Conservation (phyloP, 202 grass and related monocot species). For the Cymbopogon flexuosus region DNA sequence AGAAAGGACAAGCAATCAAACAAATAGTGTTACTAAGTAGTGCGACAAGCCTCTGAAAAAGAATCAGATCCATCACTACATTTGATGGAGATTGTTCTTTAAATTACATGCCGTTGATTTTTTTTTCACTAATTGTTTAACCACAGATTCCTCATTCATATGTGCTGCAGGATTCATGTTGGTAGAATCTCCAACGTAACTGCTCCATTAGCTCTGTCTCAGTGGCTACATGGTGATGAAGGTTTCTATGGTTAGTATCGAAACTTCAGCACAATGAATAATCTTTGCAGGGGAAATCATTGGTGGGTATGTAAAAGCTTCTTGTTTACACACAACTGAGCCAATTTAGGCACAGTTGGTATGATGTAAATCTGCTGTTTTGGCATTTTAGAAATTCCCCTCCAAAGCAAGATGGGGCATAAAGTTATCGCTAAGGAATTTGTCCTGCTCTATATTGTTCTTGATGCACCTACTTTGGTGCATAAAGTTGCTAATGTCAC, state of each 20-base stretch:
- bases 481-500: conserved; percentile 39
- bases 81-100: conserved; percentile 30
- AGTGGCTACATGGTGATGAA: conserved; percentile 28
- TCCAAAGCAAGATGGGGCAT: conserved; percentile 19
- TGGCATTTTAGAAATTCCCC: conserved; percentile 31
- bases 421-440: conserved; percentile 42
- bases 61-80: conserved; percentile 24
- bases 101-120: conserved; percentile 4
- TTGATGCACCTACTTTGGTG: conserved; percentile 29
- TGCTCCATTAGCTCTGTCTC: conserved; percentile 10
- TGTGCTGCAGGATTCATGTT: conserved; percentile 23
- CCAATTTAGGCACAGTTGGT: conserved; percentile 15
- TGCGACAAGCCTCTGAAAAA: conserved; percentile 30
- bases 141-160: conserved; percentile 18
- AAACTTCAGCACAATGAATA: conserved; percentile 12
- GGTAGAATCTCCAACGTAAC: conserved; percentile 28
- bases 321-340: conserved; percentile 17
- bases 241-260: not conserved
- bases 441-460: conserved; percentile 36
- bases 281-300: conserved; percentile 3
- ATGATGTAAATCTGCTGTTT: conserved; percentile 32
- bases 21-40: conserved; percentile 33
- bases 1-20: conserved; percentile 36
- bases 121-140: not conserved
- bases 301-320: conserved; percentile 25